Evolutionary conservation across 768 basidiomycete genomes (phyloP).

Genomic region (Mycena albidolilacea): DNA sequence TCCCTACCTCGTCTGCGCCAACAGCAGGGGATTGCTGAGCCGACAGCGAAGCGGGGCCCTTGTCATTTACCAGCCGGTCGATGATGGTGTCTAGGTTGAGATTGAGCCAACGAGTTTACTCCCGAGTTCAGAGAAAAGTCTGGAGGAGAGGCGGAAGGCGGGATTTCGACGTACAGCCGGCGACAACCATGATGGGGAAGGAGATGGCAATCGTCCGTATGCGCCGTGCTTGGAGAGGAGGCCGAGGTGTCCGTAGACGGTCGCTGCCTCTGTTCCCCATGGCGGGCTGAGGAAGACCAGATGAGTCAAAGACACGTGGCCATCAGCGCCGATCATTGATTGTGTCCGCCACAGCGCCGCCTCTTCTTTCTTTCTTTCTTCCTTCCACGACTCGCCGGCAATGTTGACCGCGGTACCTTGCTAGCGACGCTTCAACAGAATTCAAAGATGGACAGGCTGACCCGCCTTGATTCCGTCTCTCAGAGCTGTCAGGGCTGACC

Average conservation of each 20-base stretch:
- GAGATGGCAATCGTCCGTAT: slow-evolving; percentile 22
- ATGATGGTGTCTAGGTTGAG: neutral
- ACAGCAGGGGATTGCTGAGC: neutral
- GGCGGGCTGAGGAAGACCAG: too few relatives aligned
- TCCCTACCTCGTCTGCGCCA: neutral
- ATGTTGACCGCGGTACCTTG: too few relatives aligned
- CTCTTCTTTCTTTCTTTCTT: too few relatives aligned
- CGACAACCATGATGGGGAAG: slow-evolving; percentile 22
- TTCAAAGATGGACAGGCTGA: too few relatives aligned
- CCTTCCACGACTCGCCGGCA: too few relatives aligned
- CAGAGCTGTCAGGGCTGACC: too few relatives aligned
- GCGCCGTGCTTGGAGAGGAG: slow-evolving; percentile 23
- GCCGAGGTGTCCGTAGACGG: neutral
- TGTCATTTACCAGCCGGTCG: neutral
- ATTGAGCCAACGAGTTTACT: too few relatives aligned
- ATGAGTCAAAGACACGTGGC: too few relatives aligned
- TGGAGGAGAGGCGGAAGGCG: neutral
- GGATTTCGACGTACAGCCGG: slow-evolving; percentile 11
- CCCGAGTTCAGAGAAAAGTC: neutral
- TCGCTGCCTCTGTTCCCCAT: neutral
- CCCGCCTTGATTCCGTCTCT: too few relatives aligned
- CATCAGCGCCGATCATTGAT: too few relatives aligned
- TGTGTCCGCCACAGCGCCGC: too few relatives aligned
- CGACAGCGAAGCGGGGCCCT: neutral
- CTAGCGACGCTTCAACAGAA: too few relatives aligned